Evolutionary conservation across 495 filamentous ascomycete species (phyloP), one percentile per base, ranked within the genome.

Genomic region (Hapsidospora chrysogenum): DNA sequence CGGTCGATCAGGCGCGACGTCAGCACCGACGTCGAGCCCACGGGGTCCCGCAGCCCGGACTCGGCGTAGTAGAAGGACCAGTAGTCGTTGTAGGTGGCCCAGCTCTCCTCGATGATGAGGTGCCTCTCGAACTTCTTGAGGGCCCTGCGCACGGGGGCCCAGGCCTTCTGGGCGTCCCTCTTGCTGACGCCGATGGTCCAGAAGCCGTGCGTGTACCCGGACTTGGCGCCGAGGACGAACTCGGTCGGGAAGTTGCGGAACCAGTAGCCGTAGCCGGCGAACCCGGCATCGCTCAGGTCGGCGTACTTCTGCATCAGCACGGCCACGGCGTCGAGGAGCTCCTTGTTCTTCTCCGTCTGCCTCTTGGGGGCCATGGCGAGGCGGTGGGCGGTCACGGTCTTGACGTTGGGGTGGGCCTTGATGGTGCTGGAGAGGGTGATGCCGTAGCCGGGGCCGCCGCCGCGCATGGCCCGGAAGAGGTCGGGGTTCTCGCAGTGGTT

Each of bases 381-480:
- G 41, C 49, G 37, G 9, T 27, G 40, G 3, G 38, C 41, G 18
- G 51, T 48, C 8, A 36, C 17, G 19, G 17, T 5, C 31, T 71
- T 62, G 2, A 33, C 19, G 18, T 55, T 48, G 0, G 33, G 37
- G 35, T 64, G 47, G 1, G 55, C 50, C 38, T 59, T 63, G 4
- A 51, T 42, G 0, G 64, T 71, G 43, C 61, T 40, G 14, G 54
- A 59, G 31, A 55, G 43, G 2, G 70, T 61, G 2, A 71, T 56
- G 1, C 56, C 70, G 27, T 60, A 72, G 2, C 63, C 61, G 11
- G 51, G 57, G n/a, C 67, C 68, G 9, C 68, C 69, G 8, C 68
- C 70, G 17, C 54, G 51, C 0, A 73, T 45, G 10, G 72, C 70
- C 68, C 61, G 74, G 56, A 65, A 74, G 11, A 74, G 54, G 19